Conservation (phyloP, 345 rosid genomes). For the Angophora floribunda region DNA sequence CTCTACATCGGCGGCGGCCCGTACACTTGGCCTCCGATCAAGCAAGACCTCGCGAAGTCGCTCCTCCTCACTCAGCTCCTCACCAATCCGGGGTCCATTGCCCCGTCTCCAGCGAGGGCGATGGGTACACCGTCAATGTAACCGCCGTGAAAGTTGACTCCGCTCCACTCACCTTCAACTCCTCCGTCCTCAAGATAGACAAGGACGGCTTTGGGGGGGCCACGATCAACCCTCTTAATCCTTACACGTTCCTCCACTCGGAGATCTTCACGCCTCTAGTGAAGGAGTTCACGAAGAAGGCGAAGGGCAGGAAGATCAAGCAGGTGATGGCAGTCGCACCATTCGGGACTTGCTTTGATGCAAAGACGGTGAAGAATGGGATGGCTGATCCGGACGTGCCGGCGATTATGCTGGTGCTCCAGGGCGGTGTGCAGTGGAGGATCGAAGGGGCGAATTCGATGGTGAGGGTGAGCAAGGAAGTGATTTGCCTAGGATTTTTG, state of each 20-base stretch:
- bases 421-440: constrained; percentile 10
- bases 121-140: constrained; percentile 18
- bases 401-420: constrained; percentile 14
- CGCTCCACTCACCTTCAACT: constrained; percentile 2
- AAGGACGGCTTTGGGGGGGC: constrained; percentile 39
- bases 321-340: constrained; percentile 1
- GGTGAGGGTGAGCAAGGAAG: constrained; percentile 10
- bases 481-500: constrained; percentile 18
- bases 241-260: constrained; percentile 16
- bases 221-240: constrained; percentile 20
- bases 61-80: too few relatives aligned
- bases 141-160: constrained; percentile 13
- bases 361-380: neutral
- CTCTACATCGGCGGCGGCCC: constrained; percentile 16
- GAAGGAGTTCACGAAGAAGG: constrained; percentile 8
- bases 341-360: constrained; percentile 6
- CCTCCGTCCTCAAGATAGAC: constrained; percentile 7
- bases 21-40: neutral
- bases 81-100: too few relatives aligned
- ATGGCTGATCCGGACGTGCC: constrained; percentile 18
- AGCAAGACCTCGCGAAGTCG: constrained; percentile 10
- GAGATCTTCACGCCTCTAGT: constrained; percentile 31
- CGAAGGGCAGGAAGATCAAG: neutral
- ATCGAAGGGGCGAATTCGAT: constrained; percentile 28
- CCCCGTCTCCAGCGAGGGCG: too few relatives aligned